These are phyloP conservation scores for Leccinum subrobustum DNA, from an alignment of 1,284 basidiomycete species.

Conservation along the genomic window DNA sequence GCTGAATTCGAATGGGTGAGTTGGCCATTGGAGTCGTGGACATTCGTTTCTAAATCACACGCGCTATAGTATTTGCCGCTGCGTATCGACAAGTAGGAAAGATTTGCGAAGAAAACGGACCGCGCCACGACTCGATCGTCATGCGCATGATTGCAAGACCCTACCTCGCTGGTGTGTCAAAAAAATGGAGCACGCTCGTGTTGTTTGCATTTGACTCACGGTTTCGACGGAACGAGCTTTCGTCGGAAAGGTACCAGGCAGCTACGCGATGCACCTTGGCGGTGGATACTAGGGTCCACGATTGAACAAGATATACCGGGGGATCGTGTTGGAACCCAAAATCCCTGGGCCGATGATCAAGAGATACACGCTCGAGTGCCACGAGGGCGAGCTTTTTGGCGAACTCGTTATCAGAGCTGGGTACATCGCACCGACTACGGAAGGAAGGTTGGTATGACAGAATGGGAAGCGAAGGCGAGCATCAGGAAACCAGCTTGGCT, in stretches of 20 bases:
- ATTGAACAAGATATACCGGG: conserved; percentile 91
- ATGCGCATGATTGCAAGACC: no score
- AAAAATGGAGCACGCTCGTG: not conserved
- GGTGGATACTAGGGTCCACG: conserved; percentile 94
- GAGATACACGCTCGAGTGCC: conserved; percentile 85
- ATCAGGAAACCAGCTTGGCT: conserved; percentile 24
- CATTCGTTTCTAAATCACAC: conserved; percentile 3
- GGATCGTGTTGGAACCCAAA: conserved; percentile 92
- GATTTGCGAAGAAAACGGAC: conserved; percentile 37
- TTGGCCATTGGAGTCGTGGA: conserved; percentile 13
- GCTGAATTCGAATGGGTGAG: conserved; percentile 87
- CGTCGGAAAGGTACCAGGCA: conserved; percentile 93
- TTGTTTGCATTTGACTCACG: not conserved
- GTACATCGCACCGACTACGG: conserved; percentile 77
- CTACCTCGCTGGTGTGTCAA: not conserved
- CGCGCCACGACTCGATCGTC: no score
- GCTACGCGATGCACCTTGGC: conserved; percentile 94
- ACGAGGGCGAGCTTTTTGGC: conserved; percentile 89
- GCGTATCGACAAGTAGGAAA: conserved; percentile 85
- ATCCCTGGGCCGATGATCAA: conserved; percentile 93
- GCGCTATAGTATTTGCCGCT: conserved; percentile 78
- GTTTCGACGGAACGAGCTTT: conserved; percentile 79
- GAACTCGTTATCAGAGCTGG: conserved; percentile 92
- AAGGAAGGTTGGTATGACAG: conserved; percentile 84
- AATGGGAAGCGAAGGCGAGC: conserved; percentile 68